Evolutionary conservation across 2,329 filamentous ascomycete genomes (phyloP), one percentile per base, ranked within the genome.

Genomic region (Ceratocystis variospora): DNA sequence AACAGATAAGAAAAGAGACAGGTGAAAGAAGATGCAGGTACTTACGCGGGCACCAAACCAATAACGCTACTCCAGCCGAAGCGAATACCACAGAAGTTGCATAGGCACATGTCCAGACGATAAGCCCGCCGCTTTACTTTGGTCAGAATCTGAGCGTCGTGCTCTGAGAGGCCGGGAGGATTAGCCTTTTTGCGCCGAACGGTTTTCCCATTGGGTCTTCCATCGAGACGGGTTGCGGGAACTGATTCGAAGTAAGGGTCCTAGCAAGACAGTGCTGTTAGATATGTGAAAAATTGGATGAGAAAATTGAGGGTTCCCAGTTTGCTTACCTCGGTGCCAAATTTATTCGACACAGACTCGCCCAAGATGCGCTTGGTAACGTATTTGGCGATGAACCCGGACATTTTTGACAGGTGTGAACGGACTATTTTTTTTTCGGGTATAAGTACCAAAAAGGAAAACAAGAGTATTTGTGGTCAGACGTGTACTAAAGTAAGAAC

Each of bases 61-160:
- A 97, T 89, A 67, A 96, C 83, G 71, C 87, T 88, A 63, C 89
- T 85, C 90, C 91, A 96, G 65, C 94, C 94, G 73, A 97, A 92
- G 67, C 87, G 84, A 68, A 96, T 81, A 55, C 91, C 90, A 70
- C 88, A 83, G 73, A 90, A 83, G 72, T 83, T 91, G 78, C 93
- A 95, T 5, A 96, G 82, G 66, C 83, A 84, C 79, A 90, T 88
- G 75, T 97, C 94, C 31, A 96, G 83, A 46, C 85, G 82, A 76
- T 96, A 96, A 44, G 94, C 91, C 67, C 88, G 83, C 71, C 87
- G 83, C 75, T 96, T 93, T 71, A 96, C 90, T 71, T 87, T 88
- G 71, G 88, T 95, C 69, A 97, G 84, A 70, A 96, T 80, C 69
- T 87, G 82, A 72, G 82, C 86, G 76, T 99, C 94, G 71, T 96